These are phyloP conservation scores for Deakozyma indianensis DNA, from an alignment of 805 yeast genomes.

Conservation along the genomic window DNA sequence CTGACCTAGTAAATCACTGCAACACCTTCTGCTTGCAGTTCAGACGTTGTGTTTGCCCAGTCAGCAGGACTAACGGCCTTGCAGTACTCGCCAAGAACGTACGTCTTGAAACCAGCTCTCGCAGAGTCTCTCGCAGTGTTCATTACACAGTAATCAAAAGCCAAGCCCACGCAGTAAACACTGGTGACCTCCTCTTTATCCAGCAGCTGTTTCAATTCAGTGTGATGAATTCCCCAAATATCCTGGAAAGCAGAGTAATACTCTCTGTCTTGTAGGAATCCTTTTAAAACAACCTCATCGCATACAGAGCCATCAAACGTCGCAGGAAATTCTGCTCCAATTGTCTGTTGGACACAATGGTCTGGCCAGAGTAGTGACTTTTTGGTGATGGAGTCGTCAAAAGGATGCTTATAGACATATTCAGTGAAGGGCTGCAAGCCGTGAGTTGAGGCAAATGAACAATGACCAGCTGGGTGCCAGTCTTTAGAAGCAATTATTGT, in stretches of 20 bases:
- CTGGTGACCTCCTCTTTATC: slow-evolving; percentile 33
- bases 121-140: slow-evolving; percentile 62
- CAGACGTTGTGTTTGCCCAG: neutral
- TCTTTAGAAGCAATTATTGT: slow-evolving; percentile 64
- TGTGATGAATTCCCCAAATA: slow-evolving; percentile 55
- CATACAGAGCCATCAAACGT: slow-evolving; percentile 26
- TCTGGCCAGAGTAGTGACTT: slow-evolving; percentile 70
- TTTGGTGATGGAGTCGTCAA: slow-evolving; percentile 17
- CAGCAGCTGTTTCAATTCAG: slow-evolving; percentile 45
- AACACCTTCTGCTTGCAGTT: neutral
- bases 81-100: slow-evolving; percentile 27
- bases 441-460: slow-evolving; percentile 70
- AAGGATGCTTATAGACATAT: slow-evolving; percentile 37
- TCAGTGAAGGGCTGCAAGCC: slow-evolving; percentile 34
- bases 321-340: slow-evolving; percentile 50
- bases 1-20: neutral
- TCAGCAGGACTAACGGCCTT: neutral
- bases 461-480: slow-evolving; percentile 75
- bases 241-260: slow-evolving; percentile 82
- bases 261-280: slow-evolving; percentile 57
- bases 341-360: slow-evolving; percentile 66
- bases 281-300: slow-evolving; percentile 50
- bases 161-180: slow-evolving; percentile 68
- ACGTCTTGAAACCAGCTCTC: slow-evolving; percentile 45
- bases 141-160: slow-evolving; percentile 76